A percentile compares a stretch with the other conserved stretches of the same genome.
These are phyloP conservation scores for Cyberlindnera subsufficiens DNA, from an alignment of 805 yeast species.

Conservation along the genomic window DNA sequence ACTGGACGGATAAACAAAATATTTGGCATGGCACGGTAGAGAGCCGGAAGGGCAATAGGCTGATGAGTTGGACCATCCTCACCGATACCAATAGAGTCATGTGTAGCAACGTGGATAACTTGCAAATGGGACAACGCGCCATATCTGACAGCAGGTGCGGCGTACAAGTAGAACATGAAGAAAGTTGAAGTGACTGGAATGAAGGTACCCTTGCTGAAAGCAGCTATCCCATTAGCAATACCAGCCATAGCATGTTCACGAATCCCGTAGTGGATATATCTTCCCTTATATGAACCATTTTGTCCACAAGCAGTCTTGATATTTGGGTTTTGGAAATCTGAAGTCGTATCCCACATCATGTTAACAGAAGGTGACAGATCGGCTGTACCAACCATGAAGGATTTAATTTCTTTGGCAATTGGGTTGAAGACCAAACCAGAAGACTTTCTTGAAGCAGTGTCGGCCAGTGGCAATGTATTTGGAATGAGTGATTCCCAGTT, in stretches of 20 bases:
- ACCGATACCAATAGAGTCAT: conserved; percentile 85
- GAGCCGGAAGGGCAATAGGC: conserved; percentile 83
- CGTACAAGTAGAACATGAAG: conserved; percentile 84
- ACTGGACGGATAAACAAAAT: conserved; percentile 86
- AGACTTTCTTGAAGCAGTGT: conserved; percentile 90
- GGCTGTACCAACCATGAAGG: conserved; percentile 9
- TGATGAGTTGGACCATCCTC: conserved; percentile 93
- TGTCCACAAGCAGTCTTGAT: conserved; percentile 64
- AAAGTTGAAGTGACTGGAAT: conserved; percentile 95
- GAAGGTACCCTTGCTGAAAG: conserved; percentile 70
- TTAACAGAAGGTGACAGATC: conserved; percentile 8
- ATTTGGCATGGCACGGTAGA: conserved; percentile 79
- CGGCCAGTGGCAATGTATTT: conserved; percentile 57
- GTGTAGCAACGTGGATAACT: conserved; percentile 81
- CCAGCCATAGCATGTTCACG: conserved; percentile 99
- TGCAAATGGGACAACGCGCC: conserved; percentile 80
- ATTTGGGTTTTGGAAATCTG: conserved; percentile 85
- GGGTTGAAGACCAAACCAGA: conserved; percentile 64
- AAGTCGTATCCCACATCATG: conserved; percentile 39
- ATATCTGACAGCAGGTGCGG: conserved; percentile 81
- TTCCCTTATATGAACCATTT: conserved; percentile 65
- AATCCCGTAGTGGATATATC: conserved; percentile 95
- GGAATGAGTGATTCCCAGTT: conserved; percentile 80
- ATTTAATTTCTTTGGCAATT: conserved; percentile 4
- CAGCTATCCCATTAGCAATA: conserved; percentile 92